These are phyloP conservation scores for Acephala macrosclerotiorum DNA, from an alignment of 2,329 filamentous ascomycete species.

Conservation along the genomic window DNA sequence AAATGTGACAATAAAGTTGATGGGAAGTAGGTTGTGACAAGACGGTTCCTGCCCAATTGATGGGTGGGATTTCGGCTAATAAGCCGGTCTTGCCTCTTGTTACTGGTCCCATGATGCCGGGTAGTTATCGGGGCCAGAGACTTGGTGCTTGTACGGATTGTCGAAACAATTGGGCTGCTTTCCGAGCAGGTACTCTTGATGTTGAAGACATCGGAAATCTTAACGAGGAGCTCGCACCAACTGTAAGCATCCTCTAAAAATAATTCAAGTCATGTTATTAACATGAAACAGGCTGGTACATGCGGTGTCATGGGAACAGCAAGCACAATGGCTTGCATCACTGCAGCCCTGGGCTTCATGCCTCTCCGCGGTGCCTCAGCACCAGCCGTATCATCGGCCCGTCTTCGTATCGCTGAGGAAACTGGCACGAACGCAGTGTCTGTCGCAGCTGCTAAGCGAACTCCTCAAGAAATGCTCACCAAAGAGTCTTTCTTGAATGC, in stretches of 20 bases:
- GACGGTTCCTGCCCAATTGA: constrained; percentile 75
- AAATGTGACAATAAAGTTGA: too few relatives aligned
- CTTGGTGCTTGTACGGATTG: constrained; percentile 81
- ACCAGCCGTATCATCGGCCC: constrained; percentile 57
- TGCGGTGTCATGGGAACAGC: constrained; percentile 66
- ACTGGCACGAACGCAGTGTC: constrained; percentile 57
- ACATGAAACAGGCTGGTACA: constrained; percentile 48
- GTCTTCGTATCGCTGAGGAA: constrained; percentile 59
- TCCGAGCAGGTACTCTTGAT: constrained; percentile 69
- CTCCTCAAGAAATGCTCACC: constrained; percentile 53
- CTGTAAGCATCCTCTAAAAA: constrained; percentile 51
- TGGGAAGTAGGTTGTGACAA: constrained; percentile 71
- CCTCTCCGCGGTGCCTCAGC: constrained; percentile 59
- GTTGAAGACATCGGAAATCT: constrained; percentile 75
- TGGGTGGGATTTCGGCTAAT: constrained; percentile 79
- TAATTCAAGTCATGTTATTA: not conserved
- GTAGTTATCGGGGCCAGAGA: constrained; percentile 67
- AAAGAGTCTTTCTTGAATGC: constrained; percentile 57
- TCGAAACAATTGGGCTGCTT: constrained; percentile 76
- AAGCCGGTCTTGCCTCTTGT: constrained; percentile 74
- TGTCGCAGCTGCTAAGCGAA: constrained; percentile 48
- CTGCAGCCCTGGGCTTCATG: constrained; percentile 59
- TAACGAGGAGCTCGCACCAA: constrained; percentile 77
- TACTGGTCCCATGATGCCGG: constrained; percentile 79
- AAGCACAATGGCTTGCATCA: constrained; percentile 63